A percentile compares a stretch with the other conserved stretches of the same genome.
Evolutionary conservation across 1,284 basidiomycete genomes (phyloP).

Genomic region (Anthracocystis walkeri): DNA sequence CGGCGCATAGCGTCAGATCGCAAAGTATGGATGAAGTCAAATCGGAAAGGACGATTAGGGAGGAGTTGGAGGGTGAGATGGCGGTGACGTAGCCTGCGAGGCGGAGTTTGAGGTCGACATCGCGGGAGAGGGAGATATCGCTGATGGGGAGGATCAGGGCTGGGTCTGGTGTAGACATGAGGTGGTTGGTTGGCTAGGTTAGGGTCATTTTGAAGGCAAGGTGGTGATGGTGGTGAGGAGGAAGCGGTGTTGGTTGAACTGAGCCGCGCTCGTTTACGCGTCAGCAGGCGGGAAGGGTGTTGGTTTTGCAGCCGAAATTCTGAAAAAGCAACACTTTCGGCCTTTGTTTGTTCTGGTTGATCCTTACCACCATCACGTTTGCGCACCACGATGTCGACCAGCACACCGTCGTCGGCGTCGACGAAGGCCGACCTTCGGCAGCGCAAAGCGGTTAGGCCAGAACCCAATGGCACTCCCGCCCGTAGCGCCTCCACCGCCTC

Average conservation of each 20-base stretch:
- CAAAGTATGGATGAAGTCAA: conserved; percentile 17
- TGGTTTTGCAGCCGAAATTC: background rate
- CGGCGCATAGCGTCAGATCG: conserved; percentile 36
- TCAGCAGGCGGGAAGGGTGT: conserved; percentile 18
- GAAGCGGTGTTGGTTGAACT: background rate
- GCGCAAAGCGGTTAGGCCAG: conserved; percentile 1
- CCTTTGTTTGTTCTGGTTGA: background rate
- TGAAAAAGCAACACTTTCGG: conserved; percentile 6
- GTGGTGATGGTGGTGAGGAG: background rate
- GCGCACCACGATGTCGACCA: conserved; percentile 7
- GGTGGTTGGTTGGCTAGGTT: no score
- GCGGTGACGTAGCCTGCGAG: conserved; percentile 31
- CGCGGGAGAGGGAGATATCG: conserved; percentile 29
- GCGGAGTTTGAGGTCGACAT: conserved; percentile 26
- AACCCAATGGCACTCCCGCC: conserved; percentile 3
- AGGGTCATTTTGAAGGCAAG: background rate
- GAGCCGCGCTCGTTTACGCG: conserved; percentile 16
- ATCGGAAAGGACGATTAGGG: conserved; percentile 24
- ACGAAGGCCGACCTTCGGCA: conserved; percentile 10
- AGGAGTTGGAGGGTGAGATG: conserved; percentile 12
- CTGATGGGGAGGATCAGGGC: conserved; percentile 35
- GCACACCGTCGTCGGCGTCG: background rate
- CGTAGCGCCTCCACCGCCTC: background rate
- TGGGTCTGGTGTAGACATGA: conserved; percentile 9
- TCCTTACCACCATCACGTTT: conserved; percentile 6